phyloP scores from a whole-genome alignment of 495 filamentous ascomycete genomes.

The Penicillium bovifimosum region DNA sequence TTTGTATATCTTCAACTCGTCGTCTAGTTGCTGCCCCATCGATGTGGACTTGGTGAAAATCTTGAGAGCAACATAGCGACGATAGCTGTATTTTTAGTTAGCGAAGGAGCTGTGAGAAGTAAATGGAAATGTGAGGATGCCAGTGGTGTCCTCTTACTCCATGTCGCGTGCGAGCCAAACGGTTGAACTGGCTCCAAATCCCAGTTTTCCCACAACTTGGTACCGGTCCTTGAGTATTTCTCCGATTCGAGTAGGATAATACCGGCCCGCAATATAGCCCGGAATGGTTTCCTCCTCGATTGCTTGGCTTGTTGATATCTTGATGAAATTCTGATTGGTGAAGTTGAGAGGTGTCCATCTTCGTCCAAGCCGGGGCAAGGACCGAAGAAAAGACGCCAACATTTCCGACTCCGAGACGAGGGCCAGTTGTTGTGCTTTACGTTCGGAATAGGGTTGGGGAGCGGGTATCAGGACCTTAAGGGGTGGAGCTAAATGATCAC shows the following conservation, averaged over 20 bases:
- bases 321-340: slow-evolving; percentile 16
- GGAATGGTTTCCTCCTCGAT: slow-evolving; percentile 24
- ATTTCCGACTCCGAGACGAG: no score
- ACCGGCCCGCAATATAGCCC: slow-evolving; percentile 27
- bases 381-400: slow-evolving; percentile 14
- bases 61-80: slow-evolving; percentile 33
- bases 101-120: not conserved
- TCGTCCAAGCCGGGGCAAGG: slow-evolving; percentile 16
- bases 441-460: no score
- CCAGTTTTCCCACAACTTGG: slow-evolving; percentile 34
- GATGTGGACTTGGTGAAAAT: slow-evolving; percentile 23
- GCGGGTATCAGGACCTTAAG: no score
- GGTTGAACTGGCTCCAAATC: slow-evolving; percentile 33
- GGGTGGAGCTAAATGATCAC: no score
- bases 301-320: slow-evolving; percentile 1
- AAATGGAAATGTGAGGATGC: not conserved
- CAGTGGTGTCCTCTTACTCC: slow-evolving; percentile 19
- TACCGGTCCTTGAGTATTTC: slow-evolving; percentile 34
- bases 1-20: slow-evolving; percentile 30
- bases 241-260: slow-evolving; percentile 34
- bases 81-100: slow-evolving; percentile 10
- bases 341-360: slow-evolving; percentile 22
- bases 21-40: slow-evolving; percentile 18
- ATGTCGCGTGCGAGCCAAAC: slow-evolving; percentile 34
- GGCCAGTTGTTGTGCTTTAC: no score